Conservation (phyloP, 2,329 filamentous ascomycete genomes). For the Cytospora schulzeri region DNA sequence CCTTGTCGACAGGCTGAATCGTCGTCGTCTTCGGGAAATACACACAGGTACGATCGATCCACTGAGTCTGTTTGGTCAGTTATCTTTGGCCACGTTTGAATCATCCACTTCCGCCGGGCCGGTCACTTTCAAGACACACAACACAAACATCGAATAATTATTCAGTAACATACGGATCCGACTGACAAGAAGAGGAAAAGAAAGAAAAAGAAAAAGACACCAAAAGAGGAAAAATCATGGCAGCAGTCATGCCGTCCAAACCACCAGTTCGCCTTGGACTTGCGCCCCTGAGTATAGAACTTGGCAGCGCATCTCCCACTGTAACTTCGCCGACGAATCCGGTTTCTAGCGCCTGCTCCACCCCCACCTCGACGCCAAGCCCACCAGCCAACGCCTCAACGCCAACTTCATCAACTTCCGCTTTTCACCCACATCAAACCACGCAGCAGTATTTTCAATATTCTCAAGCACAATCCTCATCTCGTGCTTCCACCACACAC, state of each 20-base stretch:
- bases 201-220: not conserved
- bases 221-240: conserved; percentile 10
- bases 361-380: conserved; percentile 25
- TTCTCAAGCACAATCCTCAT: not conserved
- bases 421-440: conserved; percentile 10
- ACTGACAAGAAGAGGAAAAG: not conserved
- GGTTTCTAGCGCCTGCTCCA: conserved; percentile 24
- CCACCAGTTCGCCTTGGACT: conserved; percentile 16
- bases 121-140: not conserved
- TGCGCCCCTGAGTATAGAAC: conserved; percentile 23
- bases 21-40: not conserved
- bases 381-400: conserved; percentile 16
- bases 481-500: not conserved
- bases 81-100: not conserved
- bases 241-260: conserved; percentile 12
- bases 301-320: not conserved
- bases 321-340: conserved; percentile 24
- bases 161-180: not conserved
- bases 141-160: not conserved
- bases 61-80: not conserved
- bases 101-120: not conserved
- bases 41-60: not conserved
- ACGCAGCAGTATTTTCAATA: not conserved
- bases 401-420: conserved; percentile 13
- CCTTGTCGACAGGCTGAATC: not conserved